phyloP scores from a whole-genome alignment of 345 rosid species.

The Citropsis articulata region DNA sequence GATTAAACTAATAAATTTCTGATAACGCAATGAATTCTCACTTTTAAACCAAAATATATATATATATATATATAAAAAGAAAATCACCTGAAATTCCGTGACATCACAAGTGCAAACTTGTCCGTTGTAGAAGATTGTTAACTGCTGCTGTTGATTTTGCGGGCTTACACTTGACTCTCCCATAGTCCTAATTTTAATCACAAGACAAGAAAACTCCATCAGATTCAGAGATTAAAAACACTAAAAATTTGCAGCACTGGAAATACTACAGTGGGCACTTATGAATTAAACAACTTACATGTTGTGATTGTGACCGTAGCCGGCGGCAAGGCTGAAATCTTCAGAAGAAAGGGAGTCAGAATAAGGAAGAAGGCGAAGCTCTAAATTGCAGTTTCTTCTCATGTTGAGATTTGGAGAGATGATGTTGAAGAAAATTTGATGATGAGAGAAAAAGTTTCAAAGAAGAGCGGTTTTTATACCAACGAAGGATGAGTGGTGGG shows the following conservation, averaged over 20 bases:
- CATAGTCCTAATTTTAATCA: conserved; percentile 15
- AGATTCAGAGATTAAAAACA: too few relatives aligned
- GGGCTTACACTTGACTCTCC: conserved; percentile 19
- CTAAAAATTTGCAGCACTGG: not conserved
- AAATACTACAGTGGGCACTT: too few relatives aligned
- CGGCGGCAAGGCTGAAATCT: conserved; percentile 5
- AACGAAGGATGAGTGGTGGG: not conserved
- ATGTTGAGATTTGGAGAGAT: not conserved
- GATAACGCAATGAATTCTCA: too few relatives aligned
- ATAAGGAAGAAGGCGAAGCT: conserved; percentile 38
- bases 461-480: not conserved
- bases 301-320: not conserved
- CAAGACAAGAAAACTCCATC: not conserved
- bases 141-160: conserved; percentile 23
- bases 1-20: too few relatives aligned
- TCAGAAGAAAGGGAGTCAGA: not conserved
- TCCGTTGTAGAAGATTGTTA: conserved; percentile 53
- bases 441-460: not conserved
- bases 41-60: too few relatives aligned
- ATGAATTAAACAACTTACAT: conserved; percentile 1
- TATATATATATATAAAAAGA: too few relatives aligned
- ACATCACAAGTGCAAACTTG: conserved; percentile 42
- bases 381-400: conserved; percentile 47
- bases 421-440: not conserved
- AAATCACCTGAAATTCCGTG: conserved; percentile 42